Evolutionary conservation across 2,329 filamentous ascomycete species (phyloP).

Genomic region (Diaporthe amygdali): DNA sequence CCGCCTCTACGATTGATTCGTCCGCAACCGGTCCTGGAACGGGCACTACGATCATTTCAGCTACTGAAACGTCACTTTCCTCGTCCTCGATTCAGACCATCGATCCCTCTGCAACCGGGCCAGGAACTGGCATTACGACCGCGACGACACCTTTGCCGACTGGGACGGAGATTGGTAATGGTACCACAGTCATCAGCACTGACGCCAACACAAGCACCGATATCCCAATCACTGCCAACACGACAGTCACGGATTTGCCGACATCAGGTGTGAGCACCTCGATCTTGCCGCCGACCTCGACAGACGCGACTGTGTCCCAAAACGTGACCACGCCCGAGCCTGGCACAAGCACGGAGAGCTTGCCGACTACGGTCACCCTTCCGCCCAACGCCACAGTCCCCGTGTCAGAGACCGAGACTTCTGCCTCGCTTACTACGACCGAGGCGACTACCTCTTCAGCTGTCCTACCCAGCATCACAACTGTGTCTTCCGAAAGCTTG

Average conservation of each 20-base stretch:
- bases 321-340: conserved; percentile 24
- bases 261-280: conserved; percentile 3
- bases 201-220: background rate
- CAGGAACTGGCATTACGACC: conserved; percentile 12
- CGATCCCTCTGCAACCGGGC: conserved; percentile 14
- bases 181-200: background rate
- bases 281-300: conserved; percentile 3
- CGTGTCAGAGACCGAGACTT: conserved; percentile 4
- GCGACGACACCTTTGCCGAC: conserved; percentile 20
- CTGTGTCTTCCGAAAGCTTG: conserved; percentile 19
- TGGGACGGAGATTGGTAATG: background rate
- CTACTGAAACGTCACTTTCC: background rate
- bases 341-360: conserved; percentile 11
- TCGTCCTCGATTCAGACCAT: background rate
- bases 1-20: background rate
- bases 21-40: conserved; percentile 6
- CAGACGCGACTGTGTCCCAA: conserved; percentile 9
- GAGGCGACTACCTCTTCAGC: conserved; percentile 37
- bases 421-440: conserved; percentile 41
- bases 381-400: conserved; percentile 12
- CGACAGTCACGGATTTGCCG: conserved; percentile 17
- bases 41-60: background rate
- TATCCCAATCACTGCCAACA: conserved; percentile 19
- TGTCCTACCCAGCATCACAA: background rate
- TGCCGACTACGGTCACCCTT: conserved; percentile 20